Conservation (phyloP, 1,284 basidiomycete genomes). For the Irpex rosettiformis region DNA sequence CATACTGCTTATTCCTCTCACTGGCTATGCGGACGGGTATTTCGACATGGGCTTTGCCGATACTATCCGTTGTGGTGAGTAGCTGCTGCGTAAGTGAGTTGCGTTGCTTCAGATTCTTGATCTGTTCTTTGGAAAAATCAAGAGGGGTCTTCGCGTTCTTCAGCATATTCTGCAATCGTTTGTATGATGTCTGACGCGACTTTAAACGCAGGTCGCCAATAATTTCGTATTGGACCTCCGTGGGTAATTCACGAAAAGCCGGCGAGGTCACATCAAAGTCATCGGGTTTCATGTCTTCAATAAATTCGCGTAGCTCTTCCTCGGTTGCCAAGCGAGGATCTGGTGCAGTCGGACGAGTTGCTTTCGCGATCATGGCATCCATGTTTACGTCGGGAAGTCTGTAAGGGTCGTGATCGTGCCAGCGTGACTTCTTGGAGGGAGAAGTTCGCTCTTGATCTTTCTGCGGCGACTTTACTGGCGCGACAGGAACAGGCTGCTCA, state of each 20-base stretch:
- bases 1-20: constrained; percentile 91
- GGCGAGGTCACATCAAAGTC: constrained; percentile 88
- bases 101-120: constrained; percentile 84
- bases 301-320: constrained; percentile 86
- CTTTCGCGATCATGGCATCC: constrained; percentile 56
- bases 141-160: constrained; percentile 77
- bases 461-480: constrained; percentile 40
- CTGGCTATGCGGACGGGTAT: constrained; percentile 94
- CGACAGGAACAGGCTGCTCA: constrained; percentile 51
- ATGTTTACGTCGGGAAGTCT: constrained; percentile 73
- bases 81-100: constrained; percentile 94
- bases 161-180: constrained; percentile 90
- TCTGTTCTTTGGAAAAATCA: constrained; percentile 96
- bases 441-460: constrained; percentile 36
- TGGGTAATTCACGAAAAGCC: constrained; percentile 91
- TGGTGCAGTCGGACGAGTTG: constrained; percentile 54
- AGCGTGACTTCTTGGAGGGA: constrained; percentile 51
- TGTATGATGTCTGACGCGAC: constrained; percentile 92
- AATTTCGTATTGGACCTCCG: constrained; percentile 97
- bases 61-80: constrained; percentile 90
- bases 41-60: constrained; percentile 85
- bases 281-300: constrained; percentile 90
- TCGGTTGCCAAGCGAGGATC: constrained; percentile 93
- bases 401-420: constrained; percentile 83
- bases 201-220: constrained; percentile 93